phyloP scores from a whole-genome alignment of 495 filamentous ascomycete species.

The Xylaria venustula region DNA sequence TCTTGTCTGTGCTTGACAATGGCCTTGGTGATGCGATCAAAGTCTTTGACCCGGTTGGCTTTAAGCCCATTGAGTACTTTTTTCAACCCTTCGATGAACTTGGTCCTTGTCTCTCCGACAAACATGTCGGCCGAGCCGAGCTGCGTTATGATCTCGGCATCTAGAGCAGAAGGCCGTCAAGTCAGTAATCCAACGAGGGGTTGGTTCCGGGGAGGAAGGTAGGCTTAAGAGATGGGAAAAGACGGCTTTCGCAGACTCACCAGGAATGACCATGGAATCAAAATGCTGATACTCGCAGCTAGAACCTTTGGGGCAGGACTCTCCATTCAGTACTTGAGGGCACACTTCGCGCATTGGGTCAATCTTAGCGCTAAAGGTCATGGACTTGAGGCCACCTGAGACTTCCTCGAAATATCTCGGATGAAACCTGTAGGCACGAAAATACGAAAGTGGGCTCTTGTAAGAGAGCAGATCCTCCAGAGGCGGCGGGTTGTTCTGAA shows the following conservation, averaged over 20 bases:
- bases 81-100: conserved; percentile 73
- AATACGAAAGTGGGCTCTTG: conserved; percentile 74
- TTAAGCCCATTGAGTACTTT: conserved; percentile 74
- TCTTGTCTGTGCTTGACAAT: conserved; percentile 76
- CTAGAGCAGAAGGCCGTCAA: conserved; percentile 59
- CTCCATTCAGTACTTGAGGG: conserved; percentile 67
- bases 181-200: conserved; percentile 60
- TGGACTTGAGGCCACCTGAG: conserved; percentile 74
- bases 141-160: conserved; percentile 82
- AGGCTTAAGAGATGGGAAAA: background rate
- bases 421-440: conserved; percentile 88
- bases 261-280: conserved; percentile 67
- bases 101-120: conserved; percentile 64
- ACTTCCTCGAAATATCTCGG: conserved; percentile 68
- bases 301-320: conserved; percentile 70
- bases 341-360: conserved; percentile 72
- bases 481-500: conserved; percentile 12
- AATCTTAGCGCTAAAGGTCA: conserved; percentile 90
- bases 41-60: conserved; percentile 72
- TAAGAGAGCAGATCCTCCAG: conserved; percentile 61
- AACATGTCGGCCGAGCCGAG: conserved; percentile 75
- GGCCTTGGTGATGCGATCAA: conserved; percentile 72
- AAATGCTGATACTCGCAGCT: conserved; percentile 79
- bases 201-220: background rate
- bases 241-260: conserved; percentile 58